Evolutionary conservation across 257 asterid genomes (phyloP).

Genomic region (Plectranthus barbatus): DNA sequence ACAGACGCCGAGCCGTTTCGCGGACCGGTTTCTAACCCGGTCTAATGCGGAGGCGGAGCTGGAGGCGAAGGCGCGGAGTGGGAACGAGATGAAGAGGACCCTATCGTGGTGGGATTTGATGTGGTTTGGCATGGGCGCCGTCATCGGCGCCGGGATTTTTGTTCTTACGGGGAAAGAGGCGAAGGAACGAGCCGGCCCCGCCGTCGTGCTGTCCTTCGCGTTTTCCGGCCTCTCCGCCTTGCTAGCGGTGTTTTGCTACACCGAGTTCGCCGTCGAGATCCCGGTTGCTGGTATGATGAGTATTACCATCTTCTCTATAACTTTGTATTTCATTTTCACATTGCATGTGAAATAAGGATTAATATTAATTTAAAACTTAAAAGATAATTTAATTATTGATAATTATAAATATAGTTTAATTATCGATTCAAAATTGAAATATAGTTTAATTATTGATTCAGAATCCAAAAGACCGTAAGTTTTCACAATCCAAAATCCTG

Average conservation of each 20-base stretch:
- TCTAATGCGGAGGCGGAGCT: slow-evolving; percentile 50
- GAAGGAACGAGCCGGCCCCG: slow-evolving; percentile 42
- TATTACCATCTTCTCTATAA: not conserved
- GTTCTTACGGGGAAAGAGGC: slow-evolving; percentile 76
- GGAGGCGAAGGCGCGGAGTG: slow-evolving; percentile 45
- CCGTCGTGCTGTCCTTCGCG: slow-evolving; percentile 61
- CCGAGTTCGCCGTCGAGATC: slow-evolving; percentile 79
- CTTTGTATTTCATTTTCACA: too few species aligned
- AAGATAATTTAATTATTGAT: too few species aligned
- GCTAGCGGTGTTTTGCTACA: slow-evolving; percentile 83
- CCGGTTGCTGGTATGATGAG: slow-evolving; percentile 60
- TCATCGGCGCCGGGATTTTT: slow-evolving; percentile 81
- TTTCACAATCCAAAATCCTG: too few species aligned
- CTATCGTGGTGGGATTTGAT: slow-evolving; percentile 82
- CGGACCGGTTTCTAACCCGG: slow-evolving; percentile 48
- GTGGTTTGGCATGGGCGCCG: slow-evolving; percentile 94
- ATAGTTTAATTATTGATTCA: too few species aligned
- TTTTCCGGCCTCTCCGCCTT: slow-evolving; percentile 75
- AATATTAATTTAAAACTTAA: too few species aligned
- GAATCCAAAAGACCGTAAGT: too few species aligned
- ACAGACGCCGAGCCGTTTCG: slow-evolving; percentile 48
- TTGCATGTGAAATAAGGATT: too few species aligned
- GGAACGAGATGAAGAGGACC: slow-evolving; percentile 58
- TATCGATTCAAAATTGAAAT: too few species aligned
- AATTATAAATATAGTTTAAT: too few species aligned